phyloP scores from a whole-genome alignment of 1,284 basidiomycete genomes.

The Ustilago vetiveriae region DNA sequence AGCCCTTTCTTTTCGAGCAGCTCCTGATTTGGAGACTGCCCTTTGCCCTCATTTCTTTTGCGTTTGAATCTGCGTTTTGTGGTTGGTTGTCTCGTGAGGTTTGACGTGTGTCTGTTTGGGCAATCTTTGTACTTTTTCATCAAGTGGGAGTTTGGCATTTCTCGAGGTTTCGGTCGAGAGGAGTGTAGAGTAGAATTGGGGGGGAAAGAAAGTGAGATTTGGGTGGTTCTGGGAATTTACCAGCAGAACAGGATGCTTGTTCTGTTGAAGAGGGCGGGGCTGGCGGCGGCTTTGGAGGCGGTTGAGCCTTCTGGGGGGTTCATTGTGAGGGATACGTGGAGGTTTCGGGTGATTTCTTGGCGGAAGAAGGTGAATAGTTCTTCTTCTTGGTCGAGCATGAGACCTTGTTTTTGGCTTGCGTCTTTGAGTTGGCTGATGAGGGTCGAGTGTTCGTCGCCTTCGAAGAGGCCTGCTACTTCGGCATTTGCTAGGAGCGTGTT shows the following conservation, averaged over 20 bases:
- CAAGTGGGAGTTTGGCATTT: too few relatives aligned
- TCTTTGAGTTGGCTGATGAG: slow-evolving; percentile 99
- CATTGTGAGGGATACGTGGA: slow-evolving; percentile 85
- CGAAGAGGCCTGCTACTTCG: slow-evolving; percentile 97
- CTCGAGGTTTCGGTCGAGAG: too few relatives aligned
- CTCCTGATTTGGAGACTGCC: background rate
- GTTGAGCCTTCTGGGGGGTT: slow-evolving; percentile 96
- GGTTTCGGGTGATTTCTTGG: slow-evolving; percentile 53
- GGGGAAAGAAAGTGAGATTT: too few relatives aligned
- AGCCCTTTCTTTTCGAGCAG: too few relatives aligned
- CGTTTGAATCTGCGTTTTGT: too few relatives aligned
- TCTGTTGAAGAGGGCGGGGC: slow-evolving; percentile 72
- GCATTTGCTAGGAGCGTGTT: slow-evolving; percentile 98
- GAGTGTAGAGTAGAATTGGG: too few relatives aligned
- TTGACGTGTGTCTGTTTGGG: too few relatives aligned
- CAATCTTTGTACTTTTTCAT: too few relatives aligned
- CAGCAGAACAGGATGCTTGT: slow-evolving; percentile 59
- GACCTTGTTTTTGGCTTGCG: slow-evolving; percentile 93
- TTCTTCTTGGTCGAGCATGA: slow-evolving; percentile 97
- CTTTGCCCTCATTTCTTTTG: too few relatives aligned
- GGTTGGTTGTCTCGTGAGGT: too few relatives aligned
- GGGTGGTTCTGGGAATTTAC: too few relatives aligned
- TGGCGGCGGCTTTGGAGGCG: slow-evolving; percentile 93
- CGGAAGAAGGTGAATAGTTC: slow-evolving; percentile 62
- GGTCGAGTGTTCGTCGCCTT: slow-evolving; percentile 86